Base-by-base conservation (phyloP, 805 yeast genomes). In the Yamadazyma philogaea region DNA sequence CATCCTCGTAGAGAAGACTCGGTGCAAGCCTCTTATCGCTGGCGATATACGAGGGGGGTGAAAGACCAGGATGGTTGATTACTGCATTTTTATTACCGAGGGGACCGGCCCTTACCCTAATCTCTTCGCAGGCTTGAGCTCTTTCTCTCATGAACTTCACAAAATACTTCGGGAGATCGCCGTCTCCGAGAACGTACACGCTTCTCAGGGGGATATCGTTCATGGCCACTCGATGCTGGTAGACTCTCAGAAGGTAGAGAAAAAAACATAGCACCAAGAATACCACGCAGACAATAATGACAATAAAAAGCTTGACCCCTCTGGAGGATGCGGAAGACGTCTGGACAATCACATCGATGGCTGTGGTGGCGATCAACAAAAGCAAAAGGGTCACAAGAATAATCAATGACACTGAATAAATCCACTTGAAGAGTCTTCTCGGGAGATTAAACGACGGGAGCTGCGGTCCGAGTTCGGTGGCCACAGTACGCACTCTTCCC, bases 301-400 rank as follows among this genome's bases (percentile, higher is more conserved):
- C 87, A 45, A 90, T 87, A 48, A 90, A 82, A 3, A 91, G 78
- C 57, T 89, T 87, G 58, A 87, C 68, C 1, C 87, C 93, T 52
- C 85, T 78, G 46, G 78, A 77, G 10, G 72, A 63, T 3, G 78
- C 64, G 6, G 68, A 68, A 2, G 79, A 68, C 1, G 83, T 72
- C 50, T 78, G 76, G 1, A 77, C 68, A 46, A 89, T 79, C 22
- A 88, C 79, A 61, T 91, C 97, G 12, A 88, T 77, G 0, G 95
- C 95, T 0, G 91, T 68, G 7, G 84, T 85, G 1, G 86, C 68
- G 20, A 81, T 68, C 42, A 89, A 76, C 0, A 81, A 87, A 16
- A 84, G 52, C 42, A 55, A 43, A 11, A 61, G 33, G 2, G 56
- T 18, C 5, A 55, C 50, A 19, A 59, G 45, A 3, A 60, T 44